Evolutionary conservation across 768 basidiomycete genomes (phyloP), one percentile per base, ranked within the genome.

Genomic region (Lactarius hengduanensis): DNA sequence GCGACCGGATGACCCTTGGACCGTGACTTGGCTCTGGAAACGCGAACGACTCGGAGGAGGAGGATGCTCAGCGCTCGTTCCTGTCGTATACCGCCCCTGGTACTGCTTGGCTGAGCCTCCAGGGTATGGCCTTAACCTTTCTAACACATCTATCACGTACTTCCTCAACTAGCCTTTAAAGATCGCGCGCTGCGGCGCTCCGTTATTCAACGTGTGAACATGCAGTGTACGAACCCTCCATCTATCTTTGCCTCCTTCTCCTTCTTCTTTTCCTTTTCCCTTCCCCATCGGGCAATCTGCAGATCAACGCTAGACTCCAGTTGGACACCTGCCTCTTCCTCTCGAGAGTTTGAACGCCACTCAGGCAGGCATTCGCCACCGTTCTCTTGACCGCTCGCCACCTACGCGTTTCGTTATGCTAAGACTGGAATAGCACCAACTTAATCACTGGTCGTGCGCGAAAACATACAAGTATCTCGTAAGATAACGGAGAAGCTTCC

Each of bases 121-220:
- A 13, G 36, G 36, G 11, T 7, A 53, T 53, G 22, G 26, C 11
- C 13, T 7, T 28, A 13, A 4, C 50, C 22, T 26, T 50, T 50
- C 50, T 53, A 53, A 26, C 50, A 26, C 26, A 53, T 22, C 22
- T 13, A 15, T 22, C 50, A 26, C 22, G 22, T 15, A 5, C 50
- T 50, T 50, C 47, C 22, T 26, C 47, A 26, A 50, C 8, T 6
- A 20, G 10, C 11, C 22, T 53, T 28, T 7, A 4, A 22, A 32
- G 16, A 38, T 61, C n/a, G 32, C 34, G 34, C 47, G 18, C 43
- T 47, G 32, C 47, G 54, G 59, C 64, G 53, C 45, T 45, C 41
- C 41, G 59, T 60, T 30, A 10, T 30, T 65, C 22, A 9, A 18
- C 38, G 45, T 64, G 26, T 59, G 40, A 32, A 41, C 7, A 34